Evolutionary conservation across 2,329 filamentous ascomycete genomes (phyloP).

Genomic region (Pleomassaria siparia): DNA sequence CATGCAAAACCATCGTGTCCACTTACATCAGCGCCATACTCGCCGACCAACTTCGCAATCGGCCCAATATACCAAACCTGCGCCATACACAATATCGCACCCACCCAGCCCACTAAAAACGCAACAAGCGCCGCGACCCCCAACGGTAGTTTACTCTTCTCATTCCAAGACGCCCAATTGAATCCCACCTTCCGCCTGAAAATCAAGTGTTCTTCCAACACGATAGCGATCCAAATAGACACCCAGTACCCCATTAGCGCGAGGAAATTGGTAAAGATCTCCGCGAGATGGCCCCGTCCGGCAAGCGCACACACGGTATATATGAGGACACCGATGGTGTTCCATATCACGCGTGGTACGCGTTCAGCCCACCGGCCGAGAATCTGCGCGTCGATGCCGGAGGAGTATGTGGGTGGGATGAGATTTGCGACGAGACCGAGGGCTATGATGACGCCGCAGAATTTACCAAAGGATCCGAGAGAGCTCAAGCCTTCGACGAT

Average conservation of each 20-base stretch:
- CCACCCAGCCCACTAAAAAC: slow-evolving; percentile 66
- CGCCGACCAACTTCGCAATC: slow-evolving; percentile 58
- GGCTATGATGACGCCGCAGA: slow-evolving; percentile 66
- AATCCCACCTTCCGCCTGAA: slow-evolving; percentile 58
- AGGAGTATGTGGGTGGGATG: slow-evolving; percentile 60
- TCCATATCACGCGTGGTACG: slow-evolving; percentile 67
- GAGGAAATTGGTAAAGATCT: slow-evolving; percentile 70
- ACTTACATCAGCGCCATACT: slow-evolving; percentile 59
- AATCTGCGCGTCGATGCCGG: slow-evolving; percentile 69
- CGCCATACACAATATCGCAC: slow-evolving; percentile 67
- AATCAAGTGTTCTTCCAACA: slow-evolving; percentile 63
- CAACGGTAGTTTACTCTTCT: slow-evolving; percentile 59
- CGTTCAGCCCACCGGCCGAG: slow-evolving; percentile 60
- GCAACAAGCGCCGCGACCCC: slow-evolving; percentile 63
- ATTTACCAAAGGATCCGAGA: slow-evolving; percentile 64
- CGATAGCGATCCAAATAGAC: slow-evolving; percentile 64
- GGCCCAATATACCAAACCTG: slow-evolving; percentile 71
- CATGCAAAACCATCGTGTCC: background rate
- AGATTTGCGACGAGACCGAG: slow-evolving; percentile 67
- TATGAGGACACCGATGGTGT: slow-evolving; percentile 62
- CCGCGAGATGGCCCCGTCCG: slow-evolving; percentile 61
- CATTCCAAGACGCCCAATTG: slow-evolving; percentile 64
- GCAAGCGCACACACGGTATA: slow-evolving; percentile 66
- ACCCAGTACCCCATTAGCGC: slow-evolving; percentile 73
- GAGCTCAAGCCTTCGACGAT: slow-evolving; percentile 64